Evolutionary conservation across 1,284 basidiomycete species (phyloP).

Genomic region (Fomitopsis pinicola): DNA sequence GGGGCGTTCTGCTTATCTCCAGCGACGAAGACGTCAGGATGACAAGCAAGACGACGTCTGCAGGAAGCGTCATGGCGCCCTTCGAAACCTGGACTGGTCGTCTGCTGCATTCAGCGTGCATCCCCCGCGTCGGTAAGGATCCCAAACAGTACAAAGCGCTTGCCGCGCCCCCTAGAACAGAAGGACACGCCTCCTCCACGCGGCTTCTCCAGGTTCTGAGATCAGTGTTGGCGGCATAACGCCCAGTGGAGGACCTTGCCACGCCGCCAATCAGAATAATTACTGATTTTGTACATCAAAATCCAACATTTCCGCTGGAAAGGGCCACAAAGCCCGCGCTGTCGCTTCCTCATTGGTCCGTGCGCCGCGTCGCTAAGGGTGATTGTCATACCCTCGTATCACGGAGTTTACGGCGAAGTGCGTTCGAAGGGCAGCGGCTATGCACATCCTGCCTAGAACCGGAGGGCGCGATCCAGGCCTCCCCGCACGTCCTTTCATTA

Average conservation of each 20-base stretch:
- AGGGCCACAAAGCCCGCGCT: slow-evolving; percentile 3
- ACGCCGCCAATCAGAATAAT: slow-evolving; percentile 13
- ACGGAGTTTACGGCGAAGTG: slow-evolving; percentile 8
- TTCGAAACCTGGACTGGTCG: slow-evolving; percentile 7
- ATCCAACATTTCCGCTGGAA: slow-evolving; percentile 8
- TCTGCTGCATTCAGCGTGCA: slow-evolving; percentile 8
- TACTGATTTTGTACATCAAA: slow-evolving; percentile 16
- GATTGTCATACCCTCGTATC: slow-evolving; percentile 4
- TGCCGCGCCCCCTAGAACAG: slow-evolving; percentile 20
- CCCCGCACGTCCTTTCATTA: slow-evolving; percentile 7
- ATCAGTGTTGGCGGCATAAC: slow-evolving; percentile 9
- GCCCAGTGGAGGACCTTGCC: slow-evolving; percentile 9
- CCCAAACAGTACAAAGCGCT: slow-evolving; percentile 14
- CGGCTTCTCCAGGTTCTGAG: slow-evolving; percentile 15
- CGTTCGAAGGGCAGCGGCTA: background rate
- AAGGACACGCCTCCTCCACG: slow-evolving; percentile 19
- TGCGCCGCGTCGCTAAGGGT: slow-evolving; percentile 5
- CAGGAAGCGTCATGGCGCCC: background rate
- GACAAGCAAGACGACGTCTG: background rate
- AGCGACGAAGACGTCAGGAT: slow-evolving; percentile 1
- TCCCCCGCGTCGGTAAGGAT: slow-evolving; percentile 14
- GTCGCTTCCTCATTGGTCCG: slow-evolving; percentile 5
- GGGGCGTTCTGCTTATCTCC: background rate
- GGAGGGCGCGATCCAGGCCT: slow-evolving; percentile 2
- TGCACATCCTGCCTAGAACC: background rate